Evolutionary conservation across 148 eudicot species (phyloP).

Genomic region (Arctostaphylos glauca): DNA sequence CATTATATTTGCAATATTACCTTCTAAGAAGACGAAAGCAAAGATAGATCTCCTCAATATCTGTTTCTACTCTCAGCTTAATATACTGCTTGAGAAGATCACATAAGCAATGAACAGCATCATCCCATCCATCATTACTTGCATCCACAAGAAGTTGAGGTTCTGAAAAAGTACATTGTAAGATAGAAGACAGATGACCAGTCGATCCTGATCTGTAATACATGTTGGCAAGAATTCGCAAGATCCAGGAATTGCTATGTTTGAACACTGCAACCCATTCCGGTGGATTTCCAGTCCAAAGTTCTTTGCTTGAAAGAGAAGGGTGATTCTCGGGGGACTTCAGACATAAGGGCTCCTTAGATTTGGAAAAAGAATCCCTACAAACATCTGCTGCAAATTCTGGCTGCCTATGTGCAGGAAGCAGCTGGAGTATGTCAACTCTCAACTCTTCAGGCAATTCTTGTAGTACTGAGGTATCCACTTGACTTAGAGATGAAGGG

Average conservation of each 20-base stretch:
- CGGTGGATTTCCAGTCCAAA: constrained; percentile 86
- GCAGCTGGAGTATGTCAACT: constrained; percentile 59
- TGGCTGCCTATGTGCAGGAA: constrained; percentile 63
- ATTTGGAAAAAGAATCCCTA: constrained; percentile 10
- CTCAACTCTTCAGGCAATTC: constrained; percentile 84
- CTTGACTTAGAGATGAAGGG: constrained; percentile 92
- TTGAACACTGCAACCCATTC: constrained; percentile 68
- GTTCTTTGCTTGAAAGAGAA: constrained; percentile 33
- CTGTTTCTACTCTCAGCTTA: constrained; percentile 54
- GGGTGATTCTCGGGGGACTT: constrained; percentile 16
- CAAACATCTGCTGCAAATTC: constrained; percentile 24
- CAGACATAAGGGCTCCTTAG: constrained; percentile 18
- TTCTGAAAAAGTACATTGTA: constrained; percentile 59
- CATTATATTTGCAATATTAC: constrained; percentile 28
- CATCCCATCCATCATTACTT: constrained; percentile 39
- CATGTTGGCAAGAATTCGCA: constrained; percentile 49
- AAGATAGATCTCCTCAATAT: constrained; percentile 83
- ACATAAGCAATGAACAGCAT: constrained; percentile 55
- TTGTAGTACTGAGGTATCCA: constrained; percentile 69
- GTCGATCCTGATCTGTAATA: constrained; percentile 46
- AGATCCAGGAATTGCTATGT: constrained; percentile 42
- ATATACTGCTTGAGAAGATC: constrained; percentile 84
- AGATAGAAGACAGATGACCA: constrained; percentile 53
- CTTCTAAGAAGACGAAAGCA: constrained; percentile 71
- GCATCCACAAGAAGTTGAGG: constrained; percentile 25